These are phyloP conservation scores for Globisporangium orthogonon DNA, from an alignment of 352 stramenopile genomes.

Conservation along the genomic window DNA sequence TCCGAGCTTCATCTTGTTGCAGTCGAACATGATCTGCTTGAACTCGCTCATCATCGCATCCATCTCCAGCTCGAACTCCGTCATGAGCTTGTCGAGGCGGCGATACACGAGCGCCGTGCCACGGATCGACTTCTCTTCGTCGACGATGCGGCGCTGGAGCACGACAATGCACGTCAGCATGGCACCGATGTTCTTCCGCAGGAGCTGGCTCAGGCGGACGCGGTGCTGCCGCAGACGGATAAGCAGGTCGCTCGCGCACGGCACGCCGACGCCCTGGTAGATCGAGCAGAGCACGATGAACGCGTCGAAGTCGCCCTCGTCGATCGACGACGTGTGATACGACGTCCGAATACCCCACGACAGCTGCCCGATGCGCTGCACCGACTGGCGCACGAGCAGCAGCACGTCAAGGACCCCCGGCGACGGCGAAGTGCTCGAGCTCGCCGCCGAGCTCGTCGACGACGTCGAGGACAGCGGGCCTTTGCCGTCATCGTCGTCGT, in stretches of 20 bases:
- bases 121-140: slow-evolving; percentile 71
- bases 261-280: slow-evolving; percentile 57
- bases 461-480: slow-evolving; percentile 43
- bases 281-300: slow-evolving; percentile 86
- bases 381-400: slow-evolving; percentile 78
- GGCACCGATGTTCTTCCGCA: slow-evolving; percentile 68
- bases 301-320: slow-evolving; percentile 77
- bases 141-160: slow-evolving; percentile 65
- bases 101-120: slow-evolving; percentile 75
- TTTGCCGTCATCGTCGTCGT: slow-evolving; percentile 51
- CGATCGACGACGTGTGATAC: slow-evolving; percentile 78
- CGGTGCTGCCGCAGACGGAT: slow-evolving; percentile 70
- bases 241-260: slow-evolving; percentile 62
- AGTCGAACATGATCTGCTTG: slow-evolving; percentile 73
- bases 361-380: slow-evolving; percentile 75
- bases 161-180: slow-evolving; percentile 69
- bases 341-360: slow-evolving; percentile 80
- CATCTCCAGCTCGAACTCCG: slow-evolving; percentile 66
- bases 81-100: slow-evolving; percentile 46
- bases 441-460: slow-evolving; percentile 41
- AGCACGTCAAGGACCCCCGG: slow-evolving; percentile 71
- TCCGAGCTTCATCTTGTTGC: slow-evolving; percentile 73
- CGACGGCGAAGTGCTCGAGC: slow-evolving; percentile 43
- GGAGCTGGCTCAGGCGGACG: slow-evolving; percentile 50
- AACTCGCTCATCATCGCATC: slow-evolving; percentile 57